Evolutionary conservation across 805 yeast species (phyloP), one percentile per base, ranked within the genome.

Genomic region (Cyberlindnera misumaiensis): DNA sequence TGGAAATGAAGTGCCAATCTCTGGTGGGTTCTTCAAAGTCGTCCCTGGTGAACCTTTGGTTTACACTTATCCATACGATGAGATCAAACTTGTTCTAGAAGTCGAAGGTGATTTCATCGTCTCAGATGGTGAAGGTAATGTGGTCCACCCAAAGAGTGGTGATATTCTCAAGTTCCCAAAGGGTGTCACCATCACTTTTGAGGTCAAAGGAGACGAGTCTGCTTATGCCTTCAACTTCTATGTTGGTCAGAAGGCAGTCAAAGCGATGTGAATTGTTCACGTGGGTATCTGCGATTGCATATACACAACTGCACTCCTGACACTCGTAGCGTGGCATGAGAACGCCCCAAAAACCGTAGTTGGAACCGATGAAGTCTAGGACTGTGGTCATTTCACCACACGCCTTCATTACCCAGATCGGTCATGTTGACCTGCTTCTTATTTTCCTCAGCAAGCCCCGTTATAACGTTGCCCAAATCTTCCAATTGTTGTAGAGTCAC

Each of bases 121-220:
- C 24, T 8, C 5, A 5, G 24, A 20, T 20, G 24, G 8, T 8
- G 24, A 20, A 38, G 87, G 87, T 17, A 65, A 67, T 57, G 65
- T 67, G 44, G 77, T 74, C 37, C 64, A 62, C 39, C 80, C 72
- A 39, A 58, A 66, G 31, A 81, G 82, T 37, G 87, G 87, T 38
- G 86, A 80, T 51, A 8, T 8, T 20, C 8, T 8, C 5, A 20
- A 8, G 24, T 8, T 20, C 24, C 24, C 8, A 20, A 20, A 20
- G 24, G 24, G 24, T 8, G 24, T 20, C 24, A 20, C 24, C 36
- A 73, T 80, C 24, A 8, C 24, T 20, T 20, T 5, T 5, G 24
- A 20, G 5, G 24, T 10, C 29, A n/a, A 5, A 10, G 29, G 29
- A 5, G 5, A 27, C 29, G 10, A 20, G 8, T 20, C 24, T 20